A percentile compares a stretch with the other conserved stretches of the same genome.
Evolutionary conservation across 768 basidiomycete genomes (phyloP).

Genomic region (Leucosporidium yakuticum): DNA sequence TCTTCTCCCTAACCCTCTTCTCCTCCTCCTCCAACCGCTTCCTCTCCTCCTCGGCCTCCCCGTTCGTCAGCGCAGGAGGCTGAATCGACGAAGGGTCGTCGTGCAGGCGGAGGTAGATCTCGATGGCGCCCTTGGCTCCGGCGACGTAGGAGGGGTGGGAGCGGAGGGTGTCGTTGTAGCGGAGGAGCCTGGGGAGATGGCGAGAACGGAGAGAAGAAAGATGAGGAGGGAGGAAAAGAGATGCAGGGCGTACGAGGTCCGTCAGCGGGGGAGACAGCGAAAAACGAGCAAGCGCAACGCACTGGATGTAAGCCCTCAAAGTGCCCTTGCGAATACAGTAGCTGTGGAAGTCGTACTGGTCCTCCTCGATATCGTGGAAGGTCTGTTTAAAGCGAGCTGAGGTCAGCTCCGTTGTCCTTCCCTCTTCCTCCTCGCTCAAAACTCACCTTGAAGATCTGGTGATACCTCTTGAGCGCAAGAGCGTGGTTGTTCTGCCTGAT

Average conservation of each 20-base stretch:
- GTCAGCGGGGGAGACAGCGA: neutral
- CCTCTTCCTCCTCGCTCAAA: neutral
- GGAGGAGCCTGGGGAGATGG: constrained; percentile 54
- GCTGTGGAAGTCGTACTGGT: constrained; percentile 96
- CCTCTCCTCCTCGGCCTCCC: constrained; percentile 14
- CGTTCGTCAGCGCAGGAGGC: constrained; percentile 7
- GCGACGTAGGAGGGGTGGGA: constrained; percentile 70
- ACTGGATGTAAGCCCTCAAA: constrained; percentile 79
- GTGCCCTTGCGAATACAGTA: constrained; percentile 88
- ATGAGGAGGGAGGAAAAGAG: constrained; percentile 3
- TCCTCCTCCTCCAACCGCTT: constrained; percentile 2
- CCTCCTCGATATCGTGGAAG: constrained; percentile 73
- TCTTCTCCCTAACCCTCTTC: constrained; percentile 7
- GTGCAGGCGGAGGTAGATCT: constrained; percentile 67
- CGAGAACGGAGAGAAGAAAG: neutral
- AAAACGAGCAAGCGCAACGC: constrained; percentile 39
- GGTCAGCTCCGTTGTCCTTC: constrained; percentile 1
- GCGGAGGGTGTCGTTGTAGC: constrained; percentile 73
- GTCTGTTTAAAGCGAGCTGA: constrained; percentile 47
- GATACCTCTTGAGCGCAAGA: constrained; percentile 78
- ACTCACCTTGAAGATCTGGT: constrained; percentile 64
- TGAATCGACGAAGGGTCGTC: constrained; percentile 55
- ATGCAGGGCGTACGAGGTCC: neutral
- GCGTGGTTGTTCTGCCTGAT: constrained; percentile 59
- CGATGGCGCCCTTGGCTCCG: constrained; percentile 64